A percentile compares a stretch with the other conserved stretches of the same genome.
phyloP scores from a whole-genome alignment of 2,329 filamentous ascomycete species.

The Lecanicillium sp. region DNA sequence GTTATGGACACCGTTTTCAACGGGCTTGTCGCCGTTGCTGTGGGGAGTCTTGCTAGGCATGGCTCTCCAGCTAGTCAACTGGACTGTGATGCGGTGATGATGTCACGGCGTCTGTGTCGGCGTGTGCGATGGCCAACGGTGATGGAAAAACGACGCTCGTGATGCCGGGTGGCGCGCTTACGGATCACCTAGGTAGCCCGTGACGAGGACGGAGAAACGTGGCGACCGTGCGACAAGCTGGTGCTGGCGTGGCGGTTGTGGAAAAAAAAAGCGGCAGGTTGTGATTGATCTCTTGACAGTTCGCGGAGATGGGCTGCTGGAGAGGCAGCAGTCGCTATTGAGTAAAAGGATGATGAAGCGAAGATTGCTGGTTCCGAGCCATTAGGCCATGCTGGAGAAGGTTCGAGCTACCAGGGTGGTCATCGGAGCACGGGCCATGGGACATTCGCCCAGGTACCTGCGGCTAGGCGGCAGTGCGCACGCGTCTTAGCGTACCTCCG shows the following conservation, averaged over 20 bases:
- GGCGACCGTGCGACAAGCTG: conserved; percentile 1
- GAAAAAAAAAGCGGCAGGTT: neutral
- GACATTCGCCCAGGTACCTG: conserved; percentile 3
- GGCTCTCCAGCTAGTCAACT: conserved; percentile 12
- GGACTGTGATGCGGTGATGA: no score
- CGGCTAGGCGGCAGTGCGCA: neutral
- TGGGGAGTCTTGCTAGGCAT: conserved; percentile 71
- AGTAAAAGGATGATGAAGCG: conserved; percentile 1
- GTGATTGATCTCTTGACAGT: conserved; percentile 8
- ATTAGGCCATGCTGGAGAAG: conserved; percentile 8
- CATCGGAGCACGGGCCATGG: conserved; percentile 7
- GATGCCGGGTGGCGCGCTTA: conserved; percentile 7
- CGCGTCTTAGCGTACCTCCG: neutral
- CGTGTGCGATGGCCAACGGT: no score
- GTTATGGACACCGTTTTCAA: conserved; percentile 57
- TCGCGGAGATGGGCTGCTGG: conserved; percentile 6
- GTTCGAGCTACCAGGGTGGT: conserved; percentile 7
- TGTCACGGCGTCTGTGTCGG: no score
- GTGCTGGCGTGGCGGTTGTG: neutral
- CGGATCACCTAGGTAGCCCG: conserved; percentile 2
- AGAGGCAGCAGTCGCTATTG: conserved; percentile 6
- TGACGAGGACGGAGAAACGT: conserved; percentile 2
- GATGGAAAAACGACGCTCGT: conserved; percentile 10
- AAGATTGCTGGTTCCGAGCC: neutral
- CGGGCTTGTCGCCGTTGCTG: conserved; percentile 61